Base-by-base conservation (phyloP, 768 basidiomycete species). In the Mycena kentingensis region DNA sequence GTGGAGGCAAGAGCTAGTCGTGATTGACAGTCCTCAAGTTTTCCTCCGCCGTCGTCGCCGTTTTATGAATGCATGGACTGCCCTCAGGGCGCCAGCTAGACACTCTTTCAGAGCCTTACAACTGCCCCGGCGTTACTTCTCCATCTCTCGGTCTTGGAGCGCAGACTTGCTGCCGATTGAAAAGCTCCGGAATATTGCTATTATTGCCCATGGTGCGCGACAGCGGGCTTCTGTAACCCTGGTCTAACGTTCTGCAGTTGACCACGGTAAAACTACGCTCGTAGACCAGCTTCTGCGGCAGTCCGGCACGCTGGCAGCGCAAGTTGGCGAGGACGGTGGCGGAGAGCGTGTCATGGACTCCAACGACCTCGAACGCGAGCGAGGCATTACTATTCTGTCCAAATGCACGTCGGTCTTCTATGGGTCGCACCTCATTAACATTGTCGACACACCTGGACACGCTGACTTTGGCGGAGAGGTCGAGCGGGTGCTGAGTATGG, bases 391-490 rank as follows among this genome's bases (percentile, higher is more conserved):
- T 15, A 84, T 84, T 51, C 73, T 82, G 39, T 80, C 79, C 0
- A 82, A 82, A 54, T 81, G 79, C 65, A 81, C 81, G 2, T 79
- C 76, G 42, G 73, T 80, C 18, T 70, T 68, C 37, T 82, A 79
- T 35, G 57, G 57, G 8, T 38, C 39, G 5, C 76, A 75, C 58
- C 68, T 77, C 3, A 79, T 82, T 55, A 84, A 82, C 47, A 79
- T 84, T 54, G 77, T 83, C 53, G 82, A 84, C 59, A 84, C 82
- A 0, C 82, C 81, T 0, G 81, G 82, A 46, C 82, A 84, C 64
- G 81, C 81, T 6, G 82, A 84, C 59, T 82, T 84, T 66, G 81
- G 81, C 28, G 81, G 81, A 49, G 82, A 84, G 63, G 81, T 84
- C 8, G 81, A 84, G 56, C 75, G 81, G 47, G 77, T 82, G 3